Percentiles rank a stretch among this genome's conserved stretches.
Conservation (phyloP, 1,284 basidiomycete species). For the Ceratobasidium sp. region DNA sequence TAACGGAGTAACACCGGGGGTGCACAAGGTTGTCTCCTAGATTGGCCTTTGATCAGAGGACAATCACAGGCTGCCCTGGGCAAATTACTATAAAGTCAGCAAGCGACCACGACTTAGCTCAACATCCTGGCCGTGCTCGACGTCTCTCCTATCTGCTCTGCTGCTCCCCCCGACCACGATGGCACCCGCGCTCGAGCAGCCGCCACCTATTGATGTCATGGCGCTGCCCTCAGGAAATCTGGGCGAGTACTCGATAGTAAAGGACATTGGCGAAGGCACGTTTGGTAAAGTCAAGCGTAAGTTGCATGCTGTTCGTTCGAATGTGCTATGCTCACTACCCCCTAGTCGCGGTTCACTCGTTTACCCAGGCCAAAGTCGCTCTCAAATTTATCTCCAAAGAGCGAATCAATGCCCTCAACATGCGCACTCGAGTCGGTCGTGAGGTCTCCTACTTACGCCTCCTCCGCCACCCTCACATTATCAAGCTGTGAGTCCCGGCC, state of each 20-base stretch:
- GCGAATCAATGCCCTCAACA: constrained; percentile 91
- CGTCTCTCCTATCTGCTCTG: not conserved
- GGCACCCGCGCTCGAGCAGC: constrained; percentile 26
- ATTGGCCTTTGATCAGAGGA: constrained; percentile 32
- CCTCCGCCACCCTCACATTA: constrained; percentile 92
- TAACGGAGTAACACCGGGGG: constrained; percentile 13
- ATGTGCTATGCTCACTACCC: constrained; percentile 40
- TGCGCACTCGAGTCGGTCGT: constrained; percentile 89
- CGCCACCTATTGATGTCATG: constrained; percentile 16
- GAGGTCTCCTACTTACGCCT: constrained; percentile 96
- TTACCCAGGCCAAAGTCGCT: constrained; percentile 95
- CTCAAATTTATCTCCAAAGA: constrained; percentile 98
- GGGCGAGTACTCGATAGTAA: constrained; percentile 78
- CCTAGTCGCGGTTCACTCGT: constrained; percentile 90
- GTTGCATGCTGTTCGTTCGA: constrained; percentile 53
- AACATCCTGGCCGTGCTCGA: not conserved
- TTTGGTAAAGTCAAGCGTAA: constrained; percentile 98
- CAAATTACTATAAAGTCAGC: constrained; percentile 2
- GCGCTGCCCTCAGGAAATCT: constrained; percentile 59
- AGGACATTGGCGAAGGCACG: constrained; percentile 87
- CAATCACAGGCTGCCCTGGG: constrained; percentile 25
- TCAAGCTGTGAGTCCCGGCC: constrained; percentile 79
- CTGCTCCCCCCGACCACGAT: not conserved
- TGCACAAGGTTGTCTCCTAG: constrained; percentile 27
- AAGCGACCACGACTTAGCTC: too few relatives aligned